phyloP scores from a whole-genome alignment of 1,284 basidiomycete genomes.

The Ceratobasidium sp. region DNA sequence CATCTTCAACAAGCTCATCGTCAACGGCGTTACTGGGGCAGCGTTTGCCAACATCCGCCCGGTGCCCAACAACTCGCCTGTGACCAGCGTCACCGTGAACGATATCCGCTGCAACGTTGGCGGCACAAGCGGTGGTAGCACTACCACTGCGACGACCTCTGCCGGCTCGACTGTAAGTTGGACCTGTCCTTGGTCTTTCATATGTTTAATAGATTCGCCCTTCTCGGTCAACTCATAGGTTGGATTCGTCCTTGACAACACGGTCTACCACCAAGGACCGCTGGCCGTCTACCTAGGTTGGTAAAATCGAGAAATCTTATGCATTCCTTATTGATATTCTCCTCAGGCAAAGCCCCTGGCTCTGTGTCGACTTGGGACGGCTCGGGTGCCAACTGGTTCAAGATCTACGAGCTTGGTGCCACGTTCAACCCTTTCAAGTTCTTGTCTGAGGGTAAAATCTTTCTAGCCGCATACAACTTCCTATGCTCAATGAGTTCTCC shows the following conservation, averaged over 20 bases:
- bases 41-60: conserved; percentile 57
- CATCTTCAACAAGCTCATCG: conserved; percentile 49
- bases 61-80: conserved; percentile 66
- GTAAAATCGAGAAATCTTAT: neutral
- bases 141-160: conserved; percentile 60
- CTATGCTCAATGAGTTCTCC: neutral
- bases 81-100: conserved; percentile 65
- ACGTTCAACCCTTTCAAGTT: conserved; percentile 29
- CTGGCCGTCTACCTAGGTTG: conserved; percentile 60
- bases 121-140: conserved; percentile 61
- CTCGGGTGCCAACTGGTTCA: conserved; percentile 66
- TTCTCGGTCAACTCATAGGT: conserved; percentile 63
- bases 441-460: conserved; percentile 12
- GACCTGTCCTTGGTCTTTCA: no score
- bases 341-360: conserved; percentile 60
- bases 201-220: neutral
- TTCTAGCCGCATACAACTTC: neutral
- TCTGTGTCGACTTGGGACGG: conserved; percentile 63
- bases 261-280: conserved; percentile 65
- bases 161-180: conserved; percentile 57
- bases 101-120: conserved; percentile 64
- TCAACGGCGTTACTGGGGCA: conserved; percentile 62
- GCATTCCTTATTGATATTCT: neutral
- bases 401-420: conserved; percentile 65
- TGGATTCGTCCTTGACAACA: conserved; percentile 52